Base-by-base conservation (phyloP, 2,329 filamentous ascomycete genomes). In the Colletotrichum lupini region DNA sequence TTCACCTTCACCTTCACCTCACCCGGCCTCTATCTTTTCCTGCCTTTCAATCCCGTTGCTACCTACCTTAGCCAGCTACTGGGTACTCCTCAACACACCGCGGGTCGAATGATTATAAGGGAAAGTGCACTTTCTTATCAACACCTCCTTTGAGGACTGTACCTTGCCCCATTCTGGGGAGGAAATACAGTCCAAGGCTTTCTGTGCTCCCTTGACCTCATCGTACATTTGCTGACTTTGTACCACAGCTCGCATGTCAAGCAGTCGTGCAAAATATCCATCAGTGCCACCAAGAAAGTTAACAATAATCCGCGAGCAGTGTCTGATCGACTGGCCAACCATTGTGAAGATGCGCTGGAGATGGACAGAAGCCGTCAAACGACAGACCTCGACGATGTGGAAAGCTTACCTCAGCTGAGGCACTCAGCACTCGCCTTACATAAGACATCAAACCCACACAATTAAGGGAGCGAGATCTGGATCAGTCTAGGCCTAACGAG, bases 381-480 rank as follows among this genome's bases (percentile, higher is more conserved):
- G 5, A 64, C 14, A 28, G 30, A 8, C 28, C 12, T 16, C 12
- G 22, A 22, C n/a, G 4, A 64, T 9, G n/a, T 2, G 14, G 16
- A 22, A 49, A 49, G 60, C 52, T 53, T 63, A 37, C 60, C 46
- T 26, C 26, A 16, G 3, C 37, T 19, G 37, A 32, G 30, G 30
- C 4, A 32, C 7, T 19, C 55, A 56, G 24, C 19, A 6, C 4
- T 16, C 14, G 16, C 24, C 60, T 69, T 70, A 73, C 60, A 49
- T 65, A 73, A 73, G 60, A 60, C 53, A 64, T 49, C 30, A 56
- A 72, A 30, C 16, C 66, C n/a, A 28, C 55, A 60, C 32, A 55
- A 73, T 73, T 66, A 71, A 73, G 71, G 71, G 71, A 73, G 59
- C 53, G 26, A 73, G 70, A 70, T 65, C 71, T 66, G 67, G 71